Evolutionary conservation across 2,329 filamentous ascomycete species (phyloP).

Genomic region (Neonectria neomacrospora): DNA sequence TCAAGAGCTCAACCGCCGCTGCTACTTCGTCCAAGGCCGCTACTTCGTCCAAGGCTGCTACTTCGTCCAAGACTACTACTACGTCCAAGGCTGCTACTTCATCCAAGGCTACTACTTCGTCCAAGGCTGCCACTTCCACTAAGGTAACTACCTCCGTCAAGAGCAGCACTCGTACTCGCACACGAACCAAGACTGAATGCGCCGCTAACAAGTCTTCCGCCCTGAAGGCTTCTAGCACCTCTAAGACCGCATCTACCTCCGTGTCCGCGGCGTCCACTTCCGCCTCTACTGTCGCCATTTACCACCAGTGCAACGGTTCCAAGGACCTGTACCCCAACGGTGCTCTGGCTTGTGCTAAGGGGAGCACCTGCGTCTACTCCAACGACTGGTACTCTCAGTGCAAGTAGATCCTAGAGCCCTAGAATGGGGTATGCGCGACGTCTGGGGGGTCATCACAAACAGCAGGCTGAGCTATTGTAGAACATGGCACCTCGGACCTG

Average conservation of each 20-base stretch:
- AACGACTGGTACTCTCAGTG: constrained; percentile 44
- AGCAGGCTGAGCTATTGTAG: constrained; percentile 27
- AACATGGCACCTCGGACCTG: constrained; percentile 27
- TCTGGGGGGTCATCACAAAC: constrained; percentile 11
- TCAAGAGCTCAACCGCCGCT: background rate
- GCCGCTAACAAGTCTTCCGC: constrained; percentile 14
- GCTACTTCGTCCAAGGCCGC: background rate
- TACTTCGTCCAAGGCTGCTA: background rate
- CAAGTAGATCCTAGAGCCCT: constrained; percentile 15
- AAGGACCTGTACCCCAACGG: constrained; percentile 38
- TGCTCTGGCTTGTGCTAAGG: constrained; percentile 34
- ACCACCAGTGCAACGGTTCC: constrained; percentile 39
- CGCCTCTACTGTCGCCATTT: constrained; percentile 26
- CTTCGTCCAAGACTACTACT: background rate
- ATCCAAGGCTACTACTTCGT: background rate
- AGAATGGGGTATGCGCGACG: background rate
- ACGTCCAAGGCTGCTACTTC: background rate
- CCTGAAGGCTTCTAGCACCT: constrained; percentile 4
- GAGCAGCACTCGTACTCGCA: constrained; percentile 17
- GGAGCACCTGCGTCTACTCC: constrained; percentile 39
- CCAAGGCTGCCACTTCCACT: constrained; percentile 22
- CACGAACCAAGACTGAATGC: constrained; percentile 33
- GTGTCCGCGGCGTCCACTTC: constrained; percentile 20
- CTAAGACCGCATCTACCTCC: constrained; percentile 18
- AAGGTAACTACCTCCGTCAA: constrained; percentile 10